A percentile compares a stretch with the other conserved stretches of the same genome.
phyloP scores from a whole-genome alignment of 1,284 basidiomycete species.

The Schizophyllum commune region DNA sequence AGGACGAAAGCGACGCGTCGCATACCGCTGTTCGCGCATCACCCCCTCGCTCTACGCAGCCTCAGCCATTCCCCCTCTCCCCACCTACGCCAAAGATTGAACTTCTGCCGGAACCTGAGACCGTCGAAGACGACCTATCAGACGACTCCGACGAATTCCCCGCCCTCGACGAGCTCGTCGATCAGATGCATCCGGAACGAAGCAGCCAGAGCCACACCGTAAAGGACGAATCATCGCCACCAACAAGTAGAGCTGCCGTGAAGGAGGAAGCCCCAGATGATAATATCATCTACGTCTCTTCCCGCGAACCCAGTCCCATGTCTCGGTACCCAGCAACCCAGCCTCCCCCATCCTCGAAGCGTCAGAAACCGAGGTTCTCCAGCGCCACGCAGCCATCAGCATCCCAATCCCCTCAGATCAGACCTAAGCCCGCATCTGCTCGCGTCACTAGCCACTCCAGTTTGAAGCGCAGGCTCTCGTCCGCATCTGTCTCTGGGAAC shows the following conservation, averaged over 20 bases:
- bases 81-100: neutral
- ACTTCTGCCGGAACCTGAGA: neutral
- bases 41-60: neutral
- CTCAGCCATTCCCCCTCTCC: neutral
- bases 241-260: neutral
- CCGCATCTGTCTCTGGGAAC: neutral
- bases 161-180: neutral
- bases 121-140: neutral
- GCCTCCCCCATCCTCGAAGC: neutral
- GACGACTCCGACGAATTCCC: neutral
- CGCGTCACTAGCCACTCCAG: too few relatives aligned
- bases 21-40: neutral
- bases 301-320: neutral
- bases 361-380: neutral
- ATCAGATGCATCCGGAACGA: neutral
- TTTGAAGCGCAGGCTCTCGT: neutral
- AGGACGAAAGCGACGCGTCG: neutral
- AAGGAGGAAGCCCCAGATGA: neutral
- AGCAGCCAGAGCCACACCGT: neutral
- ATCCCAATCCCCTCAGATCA: neutral
- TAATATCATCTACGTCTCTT: neutral
- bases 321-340: neutral
- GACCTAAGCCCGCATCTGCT: neutral
- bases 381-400: neutral
- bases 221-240: too few relatives aligned